Evolutionary conservation across 768 basidiomycete species (phyloP), one percentile per base, ranked within the genome.

Genomic region (Panaeolus cyanescens): DNA sequence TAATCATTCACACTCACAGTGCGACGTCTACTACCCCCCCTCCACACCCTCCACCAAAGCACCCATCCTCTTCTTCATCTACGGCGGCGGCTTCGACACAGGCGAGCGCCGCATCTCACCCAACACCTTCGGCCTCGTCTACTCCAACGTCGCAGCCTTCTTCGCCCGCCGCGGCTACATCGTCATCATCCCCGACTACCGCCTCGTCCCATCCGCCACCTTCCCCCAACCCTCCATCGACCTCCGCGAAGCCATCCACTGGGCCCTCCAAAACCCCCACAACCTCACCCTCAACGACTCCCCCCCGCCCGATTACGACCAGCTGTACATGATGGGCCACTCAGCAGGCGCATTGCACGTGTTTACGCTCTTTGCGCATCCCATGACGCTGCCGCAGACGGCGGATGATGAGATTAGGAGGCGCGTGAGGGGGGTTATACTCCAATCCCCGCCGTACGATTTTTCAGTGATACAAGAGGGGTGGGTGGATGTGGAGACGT

Each of bases 121-220:
- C 1, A 72, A 79, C 8, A 80, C 86, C 0, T 75, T 76, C 42
- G 80, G 83, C 42, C 78, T 88, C 53, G 76, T 71, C 9, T 89
- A 89, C 67, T 76, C 77, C n/a, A 82, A 80, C 60, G 65, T 90
- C 7, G 89, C 83, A 0, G 74, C 85, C 3, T 90, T 83, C 76
- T 91, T 85, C 71, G 85, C 88, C 0, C 75, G 77, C 8, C 77
- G 71, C 15, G 88, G 88, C 0, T 81, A 87, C 72, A 62, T 89
- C 64, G 83, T 83, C n/a, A 74, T 89, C 64, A 85, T 91, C 63
- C 81, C 89, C 0, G 87, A 91, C 73, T 90, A 91, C 64, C 84
- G 87, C 0, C 80, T 91, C 37, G 81, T 82, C 4, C 88, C 88
- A 5, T 67, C 80, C 31, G 80, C 80, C 59, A 75, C 70, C n/a